phyloP scores from a whole-genome alignment of 257 asterid species.

The Solanum appendiculatum region DNA sequence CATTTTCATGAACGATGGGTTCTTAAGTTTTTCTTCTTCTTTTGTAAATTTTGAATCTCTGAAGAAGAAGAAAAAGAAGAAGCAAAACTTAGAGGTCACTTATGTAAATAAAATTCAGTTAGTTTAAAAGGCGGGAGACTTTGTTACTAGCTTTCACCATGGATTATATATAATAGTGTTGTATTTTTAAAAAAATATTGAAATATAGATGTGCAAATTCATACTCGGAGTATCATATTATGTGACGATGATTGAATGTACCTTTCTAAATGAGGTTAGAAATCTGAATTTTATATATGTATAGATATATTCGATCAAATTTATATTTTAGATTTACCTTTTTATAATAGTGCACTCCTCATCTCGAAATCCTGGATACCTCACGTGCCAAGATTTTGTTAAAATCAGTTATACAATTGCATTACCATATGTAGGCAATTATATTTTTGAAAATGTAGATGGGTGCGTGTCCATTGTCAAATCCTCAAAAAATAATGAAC shows the following conservation, averaged over 20 bases:
- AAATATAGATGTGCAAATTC: no score
- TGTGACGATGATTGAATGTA: no score
- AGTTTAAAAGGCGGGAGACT: neutral
- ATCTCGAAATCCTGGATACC: no score
- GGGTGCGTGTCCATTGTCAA: neutral
- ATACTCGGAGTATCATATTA: no score
- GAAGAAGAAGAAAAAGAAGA: neutral
- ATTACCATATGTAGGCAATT: neutral
- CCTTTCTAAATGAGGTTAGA: no score
- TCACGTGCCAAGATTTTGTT: neutral
- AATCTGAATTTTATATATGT: no score
- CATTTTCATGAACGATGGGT: neutral
- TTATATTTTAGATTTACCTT: no score
- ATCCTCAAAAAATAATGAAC: no score
- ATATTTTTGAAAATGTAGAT: neutral
- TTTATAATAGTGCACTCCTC: no score
- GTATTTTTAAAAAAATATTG: no score
- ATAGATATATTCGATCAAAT: no score
- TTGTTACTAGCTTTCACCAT: neutral
- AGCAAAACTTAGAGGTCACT: neutral
- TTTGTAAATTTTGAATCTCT: neutral
- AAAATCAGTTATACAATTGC: neutral
- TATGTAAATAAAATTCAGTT: neutral
- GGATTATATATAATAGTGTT: no score
- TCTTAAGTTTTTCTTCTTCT: neutral